These are phyloP conservation scores for Rubroboletus pulcherrimus DNA, from an alignment of 768 basidiomycete genomes.

Conservation along the genomic window DNA sequence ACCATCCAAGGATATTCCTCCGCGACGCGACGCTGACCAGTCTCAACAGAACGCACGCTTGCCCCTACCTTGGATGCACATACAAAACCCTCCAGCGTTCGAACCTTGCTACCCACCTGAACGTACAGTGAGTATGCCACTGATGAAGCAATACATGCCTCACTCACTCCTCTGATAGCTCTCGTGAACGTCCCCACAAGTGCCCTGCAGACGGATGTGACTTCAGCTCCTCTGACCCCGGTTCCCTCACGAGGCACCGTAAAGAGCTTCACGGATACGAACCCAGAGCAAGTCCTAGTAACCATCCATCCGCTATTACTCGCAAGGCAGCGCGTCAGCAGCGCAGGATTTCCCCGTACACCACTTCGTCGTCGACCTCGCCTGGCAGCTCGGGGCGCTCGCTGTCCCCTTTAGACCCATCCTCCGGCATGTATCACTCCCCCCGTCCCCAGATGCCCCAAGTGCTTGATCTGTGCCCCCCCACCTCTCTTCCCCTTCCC, in stretches of 20 bases:
- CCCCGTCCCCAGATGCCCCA: neutral
- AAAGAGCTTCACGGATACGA: constrained; percentile 15
- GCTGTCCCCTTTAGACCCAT: neutral
- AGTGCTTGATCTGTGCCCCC: neutral
- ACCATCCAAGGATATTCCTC: neutral
- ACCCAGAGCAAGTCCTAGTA: constrained; percentile 2
- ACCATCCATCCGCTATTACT: neutral
- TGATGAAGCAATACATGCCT: neutral
- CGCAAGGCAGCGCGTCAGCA: neutral
- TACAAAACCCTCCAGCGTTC: constrained; percentile 26
- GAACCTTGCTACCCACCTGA: constrained; percentile 26
- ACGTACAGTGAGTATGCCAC: constrained; percentile 27
- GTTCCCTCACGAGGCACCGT: constrained; percentile 22
- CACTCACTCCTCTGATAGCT: constrained; percentile 10
- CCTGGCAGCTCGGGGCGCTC: neutral
- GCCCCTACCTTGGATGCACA: constrained; percentile 18
- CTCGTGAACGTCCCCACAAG: constrained; percentile 3
- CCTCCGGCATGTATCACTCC: neutral
- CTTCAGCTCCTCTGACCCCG: constrained; percentile 17
- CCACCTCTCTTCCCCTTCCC: neutral
- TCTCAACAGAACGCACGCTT: constrained; percentile 22
- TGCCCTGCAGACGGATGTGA: constrained; percentile 18
- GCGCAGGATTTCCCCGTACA: constrained; percentile 6
- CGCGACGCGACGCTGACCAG: neutral
- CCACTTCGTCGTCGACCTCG: neutral